Evolutionary conservation across 345 rosid species (phyloP).

Genomic region (Eucalyptus sp.): DNA sequence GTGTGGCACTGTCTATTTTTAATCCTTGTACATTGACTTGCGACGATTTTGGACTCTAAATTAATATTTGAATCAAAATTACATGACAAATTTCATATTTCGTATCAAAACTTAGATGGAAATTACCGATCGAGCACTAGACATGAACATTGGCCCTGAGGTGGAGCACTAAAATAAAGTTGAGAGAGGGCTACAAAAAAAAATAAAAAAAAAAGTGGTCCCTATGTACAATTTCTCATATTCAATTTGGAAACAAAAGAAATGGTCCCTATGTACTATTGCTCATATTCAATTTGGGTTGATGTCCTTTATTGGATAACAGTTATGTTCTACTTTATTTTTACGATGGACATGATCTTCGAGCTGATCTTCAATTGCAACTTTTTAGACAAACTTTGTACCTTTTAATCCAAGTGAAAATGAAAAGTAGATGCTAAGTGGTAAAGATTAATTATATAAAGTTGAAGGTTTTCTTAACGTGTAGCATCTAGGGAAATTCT

Average conservation of each 20-base stretch:
- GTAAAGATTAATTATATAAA: neutral
- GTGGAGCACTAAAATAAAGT: neutral
- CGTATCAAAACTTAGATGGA: fast-evolving
- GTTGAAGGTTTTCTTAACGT: neutral
- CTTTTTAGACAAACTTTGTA: neutral
- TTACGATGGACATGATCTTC: neutral
- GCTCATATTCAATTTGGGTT: neutral
- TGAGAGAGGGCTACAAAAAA: neutral
- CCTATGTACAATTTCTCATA: neutral
- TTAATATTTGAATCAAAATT: neutral
- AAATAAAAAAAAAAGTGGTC: neutral
- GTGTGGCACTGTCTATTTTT: neutral
- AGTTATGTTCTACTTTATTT: neutral
- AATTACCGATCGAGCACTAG: neutral
- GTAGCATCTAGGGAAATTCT: neutral
- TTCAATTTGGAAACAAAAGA: neutral
- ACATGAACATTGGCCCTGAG: neutral
- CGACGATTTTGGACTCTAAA: neutral
- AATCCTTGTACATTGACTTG: neutral
- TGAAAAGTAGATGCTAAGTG: neutral
- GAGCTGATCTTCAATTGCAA: neutral
- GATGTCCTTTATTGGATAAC: neutral
- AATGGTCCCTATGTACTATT: neutral
- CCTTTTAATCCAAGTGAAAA: neutral
- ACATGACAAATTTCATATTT: neutral